Percentiles rank a stretch among this genome's conserved stretches.
phyloP scores from a whole-genome alignment of 73 alveolate genomes.

The Stentor coeruleus region DNA sequence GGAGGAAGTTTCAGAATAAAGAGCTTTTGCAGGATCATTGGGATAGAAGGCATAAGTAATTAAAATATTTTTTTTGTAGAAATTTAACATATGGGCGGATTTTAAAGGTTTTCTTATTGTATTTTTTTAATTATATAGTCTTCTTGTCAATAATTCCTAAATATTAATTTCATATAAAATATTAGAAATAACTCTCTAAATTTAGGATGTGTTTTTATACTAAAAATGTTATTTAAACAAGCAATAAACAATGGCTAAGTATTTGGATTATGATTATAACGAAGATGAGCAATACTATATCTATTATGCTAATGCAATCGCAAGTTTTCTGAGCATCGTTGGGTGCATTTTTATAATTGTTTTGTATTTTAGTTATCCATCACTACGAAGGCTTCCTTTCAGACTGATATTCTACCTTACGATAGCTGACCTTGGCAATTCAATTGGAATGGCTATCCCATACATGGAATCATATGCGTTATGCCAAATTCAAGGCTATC shows the following conservation, averaged over 20 bases:
- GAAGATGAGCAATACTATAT: too few relatives aligned
- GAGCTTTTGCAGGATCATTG: not conserved
- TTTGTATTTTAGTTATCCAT: not conserved
- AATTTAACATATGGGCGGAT: too few relatives aligned
- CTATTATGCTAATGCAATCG: not conserved
- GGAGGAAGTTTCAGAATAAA: slow-evolving; percentile 14
- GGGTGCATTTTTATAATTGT: not conserved
- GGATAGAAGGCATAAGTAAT: not conserved
- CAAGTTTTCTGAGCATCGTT: not conserved
- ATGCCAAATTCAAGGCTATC: not conserved
- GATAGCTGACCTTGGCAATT: not conserved
- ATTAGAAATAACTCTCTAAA: too few relatives aligned
- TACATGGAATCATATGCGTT: not conserved
- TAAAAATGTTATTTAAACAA: too few relatives aligned
- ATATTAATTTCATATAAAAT: too few relatives aligned
- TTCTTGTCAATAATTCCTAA: too few relatives aligned
- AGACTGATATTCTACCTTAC: not conserved
- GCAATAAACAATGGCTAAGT: too few relatives aligned
- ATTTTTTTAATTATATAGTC: too few relatives aligned
- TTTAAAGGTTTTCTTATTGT: too few relatives aligned
- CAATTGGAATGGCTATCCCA: not conserved
- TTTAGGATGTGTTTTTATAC: too few relatives aligned
- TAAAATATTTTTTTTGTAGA: too few relatives aligned
- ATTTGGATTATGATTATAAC: too few relatives aligned
- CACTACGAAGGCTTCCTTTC: not conserved